Percentiles rank a stretch among this genome's conserved stretches.
These are phyloP conservation scores for Russula dissimulans DNA, from an alignment of 768 basidiomycete species.

Conservation along the genomic window DNA sequence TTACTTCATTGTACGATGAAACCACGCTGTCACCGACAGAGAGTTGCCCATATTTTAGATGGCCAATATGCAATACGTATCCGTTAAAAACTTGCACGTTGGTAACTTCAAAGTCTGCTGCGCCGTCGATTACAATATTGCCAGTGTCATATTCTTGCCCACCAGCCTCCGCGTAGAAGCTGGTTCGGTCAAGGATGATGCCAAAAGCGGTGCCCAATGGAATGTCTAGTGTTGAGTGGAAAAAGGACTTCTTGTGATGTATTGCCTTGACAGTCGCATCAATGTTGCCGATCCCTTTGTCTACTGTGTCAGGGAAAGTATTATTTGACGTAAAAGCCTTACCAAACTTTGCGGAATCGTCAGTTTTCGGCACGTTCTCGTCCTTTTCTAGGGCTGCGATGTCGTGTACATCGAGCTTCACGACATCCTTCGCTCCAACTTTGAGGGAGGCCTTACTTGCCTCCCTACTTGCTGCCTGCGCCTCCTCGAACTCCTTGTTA, in stretches of 20 bases:
- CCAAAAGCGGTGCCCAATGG: slow-evolving; percentile 68
- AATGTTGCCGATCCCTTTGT: slow-evolving; percentile 68
- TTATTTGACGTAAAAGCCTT: slow-evolving; percentile 24
- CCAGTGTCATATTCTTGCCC: slow-evolving; percentile 98
- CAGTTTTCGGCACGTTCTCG: slow-evolving; percentile 72
- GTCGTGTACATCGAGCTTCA: slow-evolving; percentile 95
- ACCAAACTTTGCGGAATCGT: slow-evolving; percentile 91
- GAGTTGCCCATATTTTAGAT: slow-evolving; percentile 80
- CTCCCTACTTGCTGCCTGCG: slow-evolving; percentile 81
- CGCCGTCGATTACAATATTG: slow-evolving; percentile 84
- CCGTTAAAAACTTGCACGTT: slow-evolving; percentile 94
- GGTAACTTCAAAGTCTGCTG: slow-evolving; percentile 85
- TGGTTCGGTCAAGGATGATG: slow-evolving; percentile 81
- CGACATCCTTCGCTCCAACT: slow-evolving; percentile 52
- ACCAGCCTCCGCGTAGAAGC: slow-evolving; percentile 96
- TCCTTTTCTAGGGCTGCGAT: slow-evolving; percentile 80
- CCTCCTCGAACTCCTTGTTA: slow-evolving; percentile 80
- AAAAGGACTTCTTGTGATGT: slow-evolving; percentile 72
- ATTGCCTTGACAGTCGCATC: slow-evolving; percentile 71
- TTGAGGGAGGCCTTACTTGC: slow-evolving; percentile 82
- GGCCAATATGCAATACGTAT: slow-evolving; percentile 90
- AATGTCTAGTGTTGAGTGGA: slow-evolving; percentile 54
- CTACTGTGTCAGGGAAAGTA: neutral
- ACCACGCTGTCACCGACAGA: slow-evolving; percentile 74
- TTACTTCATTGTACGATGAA: slow-evolving; percentile 86